Evolutionary conservation across 768 basidiomycete genomes (phyloP).

Genomic region (Pleurotus cornucopiae): DNA sequence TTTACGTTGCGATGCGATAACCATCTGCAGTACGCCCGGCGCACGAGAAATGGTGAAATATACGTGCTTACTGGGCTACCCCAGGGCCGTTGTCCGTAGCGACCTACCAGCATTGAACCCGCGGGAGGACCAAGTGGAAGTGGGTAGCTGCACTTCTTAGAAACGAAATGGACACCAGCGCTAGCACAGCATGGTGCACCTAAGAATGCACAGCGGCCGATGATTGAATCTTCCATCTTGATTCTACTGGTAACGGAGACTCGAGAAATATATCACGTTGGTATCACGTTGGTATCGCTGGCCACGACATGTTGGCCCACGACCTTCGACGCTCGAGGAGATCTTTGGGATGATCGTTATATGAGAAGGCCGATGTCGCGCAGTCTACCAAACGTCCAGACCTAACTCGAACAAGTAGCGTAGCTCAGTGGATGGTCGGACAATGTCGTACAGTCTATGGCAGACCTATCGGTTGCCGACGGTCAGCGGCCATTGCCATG

Average conservation of each 20-base stretch:
- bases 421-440: slow-evolving; percentile 18
- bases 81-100: too few relatives aligned
- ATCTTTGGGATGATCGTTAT: slow-evolving; percentile 15
- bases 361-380: slow-evolving; percentile 8
- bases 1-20: neutral
- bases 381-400: slow-evolving; percentile 29
- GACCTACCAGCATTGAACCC: too few relatives aligned
- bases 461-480: neutral
- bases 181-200: too few relatives aligned
- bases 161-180: too few relatives aligned
- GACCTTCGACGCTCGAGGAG: slow-evolving; percentile 17
- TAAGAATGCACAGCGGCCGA: too few relatives aligned
- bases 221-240: too few relatives aligned
- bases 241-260: too few relatives aligned
- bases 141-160: too few relatives aligned
- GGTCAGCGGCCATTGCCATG: too few relatives aligned
- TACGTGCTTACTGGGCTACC: neutral
- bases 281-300: neutral
- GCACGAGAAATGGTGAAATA: slow-evolving; percentile 41
- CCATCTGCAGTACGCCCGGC: slow-evolving; percentile 36
- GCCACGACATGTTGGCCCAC: slow-evolving; percentile 22
- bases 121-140: too few relatives aligned
- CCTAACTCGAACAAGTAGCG: slow-evolving; percentile 35
- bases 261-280: too few relatives aligned
- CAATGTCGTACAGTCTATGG: neutral